phyloP scores from a whole-genome alignment of 2,329 filamentous ascomycete species.

The Microascus cirrosus region DNA sequence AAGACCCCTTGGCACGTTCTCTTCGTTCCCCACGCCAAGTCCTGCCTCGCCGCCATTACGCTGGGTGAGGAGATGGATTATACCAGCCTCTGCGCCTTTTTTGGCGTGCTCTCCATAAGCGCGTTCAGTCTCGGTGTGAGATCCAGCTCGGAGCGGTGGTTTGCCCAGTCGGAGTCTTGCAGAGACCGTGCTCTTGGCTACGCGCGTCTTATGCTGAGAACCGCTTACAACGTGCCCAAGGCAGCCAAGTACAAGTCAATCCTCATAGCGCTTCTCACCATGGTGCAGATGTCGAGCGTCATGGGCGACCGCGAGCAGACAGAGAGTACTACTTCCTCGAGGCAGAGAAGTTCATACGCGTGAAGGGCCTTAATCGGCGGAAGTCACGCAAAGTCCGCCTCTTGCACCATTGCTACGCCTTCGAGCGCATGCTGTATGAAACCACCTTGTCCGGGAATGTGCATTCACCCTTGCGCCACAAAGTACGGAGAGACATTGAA shows the following conservation, averaged over 20 bases:
- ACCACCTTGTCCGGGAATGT: slow-evolving; percentile 15
- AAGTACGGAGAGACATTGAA: slow-evolving; percentile 9
- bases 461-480: slow-evolving; percentile 8
- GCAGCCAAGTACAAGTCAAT: slow-evolving; percentile 25
- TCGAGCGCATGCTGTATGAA: slow-evolving; percentile 25
- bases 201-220: slow-evolving; percentile 15
- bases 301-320: slow-evolving; percentile 18
- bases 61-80: slow-evolving; percentile 20
- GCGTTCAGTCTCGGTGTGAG: slow-evolving; percentile 20
- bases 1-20: slow-evolving; percentile 28
- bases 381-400: slow-evolving; percentile 28
- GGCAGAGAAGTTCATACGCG: slow-evolving; percentile 24
- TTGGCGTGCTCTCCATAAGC: slow-evolving; percentile 22
- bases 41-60: slow-evolving; percentile 21
- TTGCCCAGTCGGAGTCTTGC: slow-evolving; percentile 16
- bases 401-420: slow-evolving; percentile 29
- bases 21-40: slow-evolving; percentile 23
- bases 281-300: slow-evolving; percentile 22
- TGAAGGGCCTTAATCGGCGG: slow-evolving; percentile 20
- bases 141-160: slow-evolving; percentile 18
- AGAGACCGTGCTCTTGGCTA: slow-evolving; percentile 16
- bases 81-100: slow-evolving; percentile 22
- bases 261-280: slow-evolving; percentile 25
- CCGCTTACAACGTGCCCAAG: slow-evolving; percentile 19
- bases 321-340: slow-evolving; percentile 24